Evolutionary conservation across 2,329 filamentous ascomycete genomes (phyloP), one percentile per base, ranked within the genome.

Genomic region (Pseudomassariella vexata): DNA sequence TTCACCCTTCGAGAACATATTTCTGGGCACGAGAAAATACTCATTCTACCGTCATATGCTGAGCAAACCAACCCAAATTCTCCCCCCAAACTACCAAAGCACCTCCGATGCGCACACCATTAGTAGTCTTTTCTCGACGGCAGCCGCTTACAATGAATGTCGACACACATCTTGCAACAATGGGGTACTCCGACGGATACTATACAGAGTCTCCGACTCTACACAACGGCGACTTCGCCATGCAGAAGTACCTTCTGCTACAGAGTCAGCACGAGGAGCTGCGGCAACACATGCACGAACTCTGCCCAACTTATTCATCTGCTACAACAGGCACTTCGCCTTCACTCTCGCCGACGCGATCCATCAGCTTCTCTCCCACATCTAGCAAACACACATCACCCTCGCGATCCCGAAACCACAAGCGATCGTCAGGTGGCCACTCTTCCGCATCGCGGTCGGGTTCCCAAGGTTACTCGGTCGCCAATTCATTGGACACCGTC

Each of bases 321-420:
- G 62, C 63, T 3, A 56, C 59, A 9, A 45, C 56, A 9, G 41
- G 43, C 28, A 63, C 63, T 3, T 67, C 79, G 52, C 66, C 77
- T 55, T 59, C 77, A 52, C 69, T 72, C 50, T 80, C 80, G 51
- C 73, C 69, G 49, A 64, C 73, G 56, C 52, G 80, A 62, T 53
- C 71, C 65, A 59, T 71, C 63, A 47, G 70, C 59, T n/a, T n/a
- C n/a, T 48, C 70, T 65, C 44, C 70, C 63, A 29, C 66, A 58
- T 39, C 62, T 56, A 55, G 55, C 28, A 57, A 57, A 38, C 53
- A 67, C 19, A 30, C 37, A n/a, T 36, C 37, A 28, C 35, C 44
- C 38, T 73, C 42, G 8, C 38, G 36, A 1, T 41, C 41, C 1
- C 47, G 49, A 39, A 53, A 51, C 14, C 45, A 46, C 25, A 40